Base-by-base conservation (phyloP, 768 basidiomycete genomes). In the Rhizopogon vulgaris region DNA sequence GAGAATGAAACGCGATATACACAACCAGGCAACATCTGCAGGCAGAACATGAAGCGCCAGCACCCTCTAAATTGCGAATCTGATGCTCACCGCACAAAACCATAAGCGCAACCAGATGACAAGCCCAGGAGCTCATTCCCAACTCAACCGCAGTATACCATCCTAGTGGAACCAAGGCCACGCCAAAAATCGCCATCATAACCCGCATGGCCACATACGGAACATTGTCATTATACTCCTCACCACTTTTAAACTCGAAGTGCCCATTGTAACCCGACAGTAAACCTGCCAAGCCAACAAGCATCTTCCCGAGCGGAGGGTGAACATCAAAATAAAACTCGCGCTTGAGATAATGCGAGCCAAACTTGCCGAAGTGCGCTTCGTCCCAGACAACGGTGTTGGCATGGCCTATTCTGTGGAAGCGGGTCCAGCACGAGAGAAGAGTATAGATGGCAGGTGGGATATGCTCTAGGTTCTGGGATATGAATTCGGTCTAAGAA, bases 311-410 rank as follows among this genome's bases (percentile, higher is more conserved):
- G 38, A 99, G 78, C 0, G 96, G 96, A 5, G 96, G 96, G 62
- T 99, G 96, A 25, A 98, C 96, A 63, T 99, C 96, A 67, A 98
- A 98, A 76, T 97, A 98, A 72, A 98, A 98, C 68, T 96, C 93
- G 63, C 94, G 89, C 70, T 97, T 96, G 70, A 99, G 84, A 70
- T 99, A 98, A 70, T 97, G 87, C 47, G 91, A 91, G 47, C 92
- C 96, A 71, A 99, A 98, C 72, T 99, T 98, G 60, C 96, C 96
- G 70, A 98, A 99, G 70, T 99, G 96, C 37, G 96, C 95, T 75
- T 99, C 96, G 69, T 99, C 96, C 96, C 95, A 98, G 53, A 98
- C 84, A 69, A 99, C 95, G 57, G 79, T 65, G 63, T 87, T 79
- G 32, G 90, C 78, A 51, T 83, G 80, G 11, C 96, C 95, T 42